Evolutionary conservation across 352 stramenopile genomes (phyloP).

Genomic region (Pythium oligandrum): DNA sequence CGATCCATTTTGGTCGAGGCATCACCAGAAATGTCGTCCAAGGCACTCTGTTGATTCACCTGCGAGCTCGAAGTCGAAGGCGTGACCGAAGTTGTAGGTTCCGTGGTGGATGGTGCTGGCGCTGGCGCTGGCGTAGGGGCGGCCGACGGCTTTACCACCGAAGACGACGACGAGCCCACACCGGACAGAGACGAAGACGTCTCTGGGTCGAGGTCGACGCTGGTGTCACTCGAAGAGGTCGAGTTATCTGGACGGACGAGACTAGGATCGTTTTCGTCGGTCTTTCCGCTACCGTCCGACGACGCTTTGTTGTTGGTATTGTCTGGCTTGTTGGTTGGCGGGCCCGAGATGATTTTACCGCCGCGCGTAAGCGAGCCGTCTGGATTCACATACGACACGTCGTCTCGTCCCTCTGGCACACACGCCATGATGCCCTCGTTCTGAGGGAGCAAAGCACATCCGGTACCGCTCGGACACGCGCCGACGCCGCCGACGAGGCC

Average conservation of each 20-base stretch:
- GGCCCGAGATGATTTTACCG: slow-evolving; percentile 27
- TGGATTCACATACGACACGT: slow-evolving; percentile 68
- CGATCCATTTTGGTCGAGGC: slow-evolving; percentile 10
- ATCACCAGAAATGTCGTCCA: slow-evolving; percentile 29
- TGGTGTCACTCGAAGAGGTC: too few relatives aligned
- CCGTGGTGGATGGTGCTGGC: not conserved
- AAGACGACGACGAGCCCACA: slow-evolving; percentile 6
- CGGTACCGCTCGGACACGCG: slow-evolving; percentile 42
- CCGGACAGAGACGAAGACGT: too few relatives aligned
- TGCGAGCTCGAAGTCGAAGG: not conserved
- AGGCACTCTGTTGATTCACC: slow-evolving; percentile 25
- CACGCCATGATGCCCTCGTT: slow-evolving; percentile 68
- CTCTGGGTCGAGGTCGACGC: too few relatives aligned
- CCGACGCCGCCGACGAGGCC: slow-evolving; percentile 45
- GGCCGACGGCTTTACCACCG: slow-evolving; percentile 12
- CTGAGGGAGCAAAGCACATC: slow-evolving; percentile 52
- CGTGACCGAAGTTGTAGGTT: slow-evolving; percentile 2
- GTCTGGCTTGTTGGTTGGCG: slow-evolving; percentile 5
- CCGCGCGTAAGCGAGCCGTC: slow-evolving; percentile 55
- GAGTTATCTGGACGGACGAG: too few relatives aligned
- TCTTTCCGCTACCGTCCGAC: not conserved
- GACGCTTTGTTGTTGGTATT: slow-evolving; percentile 2
- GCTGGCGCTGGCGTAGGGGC: not conserved
- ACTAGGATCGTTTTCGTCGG: slow-evolving; percentile 3
- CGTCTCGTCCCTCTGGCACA: slow-evolving; percentile 33